A percentile compares a stretch with the other conserved stretches of the same genome.
These are phyloP conservation scores for Taiozyma sp. DNA, from an alignment of 1,139 yeast species.

Conservation along the genomic window DNA sequence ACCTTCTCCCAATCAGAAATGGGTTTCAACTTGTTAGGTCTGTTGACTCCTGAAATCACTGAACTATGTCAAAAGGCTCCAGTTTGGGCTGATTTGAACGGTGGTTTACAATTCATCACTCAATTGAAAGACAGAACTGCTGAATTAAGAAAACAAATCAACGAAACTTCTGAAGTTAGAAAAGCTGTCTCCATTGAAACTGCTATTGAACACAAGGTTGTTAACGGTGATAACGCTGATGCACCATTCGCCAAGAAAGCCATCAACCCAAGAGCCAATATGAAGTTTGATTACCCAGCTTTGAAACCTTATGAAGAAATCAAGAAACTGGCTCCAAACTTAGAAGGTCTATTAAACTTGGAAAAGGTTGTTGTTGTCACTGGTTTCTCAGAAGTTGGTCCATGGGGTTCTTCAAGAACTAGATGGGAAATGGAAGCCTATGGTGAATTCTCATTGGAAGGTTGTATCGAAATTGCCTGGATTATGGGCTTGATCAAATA, in stretches of 20 bases:
- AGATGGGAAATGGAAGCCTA: slow-evolving; percentile 99
- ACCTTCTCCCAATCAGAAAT: slow-evolving; percentile 98
- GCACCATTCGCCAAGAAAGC: slow-evolving; percentile 72
- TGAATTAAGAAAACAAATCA: slow-evolving; percentile 72
- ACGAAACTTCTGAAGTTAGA: slow-evolving; percentile 86
- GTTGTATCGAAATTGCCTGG: slow-evolving; percentile 99
- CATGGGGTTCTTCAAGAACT: slow-evolving; percentile 99
- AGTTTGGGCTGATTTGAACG: slow-evolving; percentile 95
- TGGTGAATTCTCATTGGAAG: slow-evolving; percentile 97
- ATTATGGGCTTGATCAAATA: slow-evolving; percentile 96
- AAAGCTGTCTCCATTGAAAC: slow-evolving; percentile 94
- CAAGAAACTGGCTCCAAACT: slow-evolving; percentile 63
- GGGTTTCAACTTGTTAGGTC: slow-evolving; percentile 97
- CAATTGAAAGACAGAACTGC: slow-evolving; percentile 87
- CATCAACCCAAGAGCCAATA: slow-evolving; percentile 89
- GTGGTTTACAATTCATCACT: slow-evolving; percentile 93
- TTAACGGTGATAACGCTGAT: slow-evolving; percentile 87
- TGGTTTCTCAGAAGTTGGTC: slow-evolving; percentile 97
- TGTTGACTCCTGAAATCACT: slow-evolving; percentile 81
- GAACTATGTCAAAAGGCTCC: slow-evolving; percentile 90
- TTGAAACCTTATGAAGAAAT: slow-evolving; percentile 73
- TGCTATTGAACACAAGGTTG: slow-evolving; percentile 86
- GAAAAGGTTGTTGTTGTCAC: slow-evolving; percentile 91
- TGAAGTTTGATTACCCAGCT: slow-evolving; percentile 88
- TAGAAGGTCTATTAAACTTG: slow-evolving; percentile 89